Evolutionary conservation across 306 rosid genomes (phyloP).

Genomic region (Benincasa hispida): DNA sequence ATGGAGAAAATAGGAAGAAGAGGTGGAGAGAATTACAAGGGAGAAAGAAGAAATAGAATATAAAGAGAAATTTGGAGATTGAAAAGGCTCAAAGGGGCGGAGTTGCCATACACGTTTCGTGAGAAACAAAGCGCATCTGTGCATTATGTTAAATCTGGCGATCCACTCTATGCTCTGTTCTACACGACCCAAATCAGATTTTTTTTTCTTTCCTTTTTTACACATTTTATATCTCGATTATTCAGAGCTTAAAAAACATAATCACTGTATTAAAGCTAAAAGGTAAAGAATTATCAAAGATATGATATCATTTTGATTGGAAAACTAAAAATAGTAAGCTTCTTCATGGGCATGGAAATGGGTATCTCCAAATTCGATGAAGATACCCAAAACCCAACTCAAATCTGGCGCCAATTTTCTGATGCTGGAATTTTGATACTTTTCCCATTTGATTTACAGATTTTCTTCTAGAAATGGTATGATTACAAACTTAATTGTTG

Average conservation of each 20-base stretch:
- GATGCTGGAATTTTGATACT: background rate
- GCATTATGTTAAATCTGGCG: constrained; percentile 37
- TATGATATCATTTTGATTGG: background rate
- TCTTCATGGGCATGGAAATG: background rate
- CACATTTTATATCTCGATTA: background rate
- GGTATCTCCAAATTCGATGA: background rate
- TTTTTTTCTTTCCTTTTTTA: background rate
- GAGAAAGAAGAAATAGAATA: constrained; percentile 1
- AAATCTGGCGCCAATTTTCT: background rate
- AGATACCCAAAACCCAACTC: background rate
- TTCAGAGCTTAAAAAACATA: background rate
- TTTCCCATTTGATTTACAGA: background rate
- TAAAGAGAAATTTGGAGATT: background rate
- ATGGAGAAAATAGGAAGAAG: background rate
- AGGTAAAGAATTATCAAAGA: background rate
- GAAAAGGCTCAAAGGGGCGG: constrained; percentile 30
- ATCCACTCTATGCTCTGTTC: constrained; percentile 23
- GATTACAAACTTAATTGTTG: background rate
- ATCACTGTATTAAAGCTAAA: background rate
- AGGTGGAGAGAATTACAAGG: background rate
- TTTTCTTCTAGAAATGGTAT: background rate
- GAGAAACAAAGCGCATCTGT: constrained; percentile 23
- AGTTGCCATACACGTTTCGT: constrained; percentile 55
- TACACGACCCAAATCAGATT: background rate
- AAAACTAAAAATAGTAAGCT: background rate